A percentile compares a stretch with the other conserved stretches of the same genome.
Evolutionary conservation across 495 filamentous ascomycete genomes (phyloP).

Genomic region (Lasiosphaeria hispida): DNA sequence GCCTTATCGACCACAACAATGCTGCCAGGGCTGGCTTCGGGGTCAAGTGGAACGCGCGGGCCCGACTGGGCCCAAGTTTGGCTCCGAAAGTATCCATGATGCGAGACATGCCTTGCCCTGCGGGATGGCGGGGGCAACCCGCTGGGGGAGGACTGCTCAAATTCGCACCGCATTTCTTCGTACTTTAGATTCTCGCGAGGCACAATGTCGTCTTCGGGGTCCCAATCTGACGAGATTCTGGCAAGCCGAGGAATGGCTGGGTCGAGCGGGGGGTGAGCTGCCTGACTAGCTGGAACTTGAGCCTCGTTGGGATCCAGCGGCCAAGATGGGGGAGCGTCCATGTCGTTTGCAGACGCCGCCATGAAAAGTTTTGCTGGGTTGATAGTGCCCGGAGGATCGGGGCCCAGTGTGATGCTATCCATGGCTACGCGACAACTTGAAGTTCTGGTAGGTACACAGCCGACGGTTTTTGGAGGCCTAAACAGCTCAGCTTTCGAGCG

Average conservation of each 20-base stretch:
- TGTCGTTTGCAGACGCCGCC: no score
- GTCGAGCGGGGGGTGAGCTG: no score
- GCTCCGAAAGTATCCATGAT: conserved; percentile 3
- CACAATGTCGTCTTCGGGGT: not conserved
- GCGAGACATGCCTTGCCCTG: not conserved
- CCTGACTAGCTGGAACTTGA: no score
- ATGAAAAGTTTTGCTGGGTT: no score
- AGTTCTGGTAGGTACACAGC: no score
- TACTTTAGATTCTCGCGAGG: not conserved
- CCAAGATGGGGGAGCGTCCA: no score
- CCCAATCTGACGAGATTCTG: conserved; percentile 6
- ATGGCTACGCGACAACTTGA: no score
- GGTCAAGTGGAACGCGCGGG: not conserved
- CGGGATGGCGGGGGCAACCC: not conserved
- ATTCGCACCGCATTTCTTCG: not conserved
- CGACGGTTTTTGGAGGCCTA: no score
- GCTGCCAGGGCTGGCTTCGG: not conserved
- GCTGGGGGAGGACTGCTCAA: not conserved
- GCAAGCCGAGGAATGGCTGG: not conserved
- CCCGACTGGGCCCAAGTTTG: not conserved
- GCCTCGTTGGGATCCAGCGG: no score
- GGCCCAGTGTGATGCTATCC: no score
- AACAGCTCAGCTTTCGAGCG: no score
- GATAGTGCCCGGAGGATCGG: no score
- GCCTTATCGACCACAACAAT: conserved; percentile 1